Evolutionary conservation across 1,284 basidiomycete species (phyloP), one percentile per base, ranked within the genome.

Genomic region (Fomitiporia mediterranea): DNA sequence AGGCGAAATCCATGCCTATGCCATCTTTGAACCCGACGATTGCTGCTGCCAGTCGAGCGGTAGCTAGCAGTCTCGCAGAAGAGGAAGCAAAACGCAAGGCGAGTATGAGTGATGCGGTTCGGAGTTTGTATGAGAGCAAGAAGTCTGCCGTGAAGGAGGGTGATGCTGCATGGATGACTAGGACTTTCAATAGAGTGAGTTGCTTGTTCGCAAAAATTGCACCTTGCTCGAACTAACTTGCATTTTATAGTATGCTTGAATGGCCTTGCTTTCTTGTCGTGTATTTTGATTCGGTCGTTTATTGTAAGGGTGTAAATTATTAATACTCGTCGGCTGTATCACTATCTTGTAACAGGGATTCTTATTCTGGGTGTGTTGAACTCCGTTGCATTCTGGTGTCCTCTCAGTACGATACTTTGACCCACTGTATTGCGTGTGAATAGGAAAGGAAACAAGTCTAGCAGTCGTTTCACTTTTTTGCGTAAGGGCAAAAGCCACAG

Each of bases 111-210:
- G 82, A 80, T 4, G 86, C 86, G 11, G 80, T 91, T 32, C 85
- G 84, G 70, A 86, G 83, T 48, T 63, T 91, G 51, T 91, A 91
- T 66, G 73, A 70, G 32, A 67, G 72, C 21, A 78, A 76, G 57
- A 74, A 79, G 53, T 75, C 75, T 9, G 75, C 75, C 58, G 75
- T 71, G 66, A 87, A 89, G 65, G 86, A 90, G 70, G 27, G 27
- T 7, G 44, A 46, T 30, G 23, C 44, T 1, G 89, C 88, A 6
- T 91, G 91, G 63, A 88, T 86, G 79, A 91, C 89, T 0, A 85
- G 84, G 80, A 91, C 89, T 3, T 91, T 91, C 63, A 91, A 85
- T 19, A 78, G 89, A 70, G 88, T 89, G 66, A 65, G 87, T 79
- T 27, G 15, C 7, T 6, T 25, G 8, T 15, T 28, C n/a, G 27